Conservation (phyloP, 805 yeast genomes). For the Nakazawaea ernobii region DNA sequence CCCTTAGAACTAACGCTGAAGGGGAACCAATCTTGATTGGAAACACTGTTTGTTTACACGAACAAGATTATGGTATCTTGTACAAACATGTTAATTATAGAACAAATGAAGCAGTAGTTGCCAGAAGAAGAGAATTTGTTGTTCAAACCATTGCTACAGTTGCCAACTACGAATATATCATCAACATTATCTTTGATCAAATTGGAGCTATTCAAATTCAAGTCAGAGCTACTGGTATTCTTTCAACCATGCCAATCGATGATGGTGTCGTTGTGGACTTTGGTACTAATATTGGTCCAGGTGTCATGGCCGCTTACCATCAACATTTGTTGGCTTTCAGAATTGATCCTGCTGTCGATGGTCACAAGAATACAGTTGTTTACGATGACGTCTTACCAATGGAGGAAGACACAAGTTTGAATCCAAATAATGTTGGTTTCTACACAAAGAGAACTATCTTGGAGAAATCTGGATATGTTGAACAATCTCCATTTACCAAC, state of each 20-base stretch:
- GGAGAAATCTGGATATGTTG: constrained; percentile 67
- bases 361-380: constrained; percentile 69
- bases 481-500: constrained; percentile 70
- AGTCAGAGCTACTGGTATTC: constrained; percentile 81
- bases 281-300: constrained; percentile 77
- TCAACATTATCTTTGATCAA: constrained; percentile 67
- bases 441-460: constrained; percentile 55
- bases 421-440: constrained; percentile 70
- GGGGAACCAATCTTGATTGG: constrained; percentile 63
- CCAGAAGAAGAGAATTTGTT: constrained; percentile 74
- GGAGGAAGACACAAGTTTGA: constrained; percentile 45
- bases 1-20: constrained; percentile 44
- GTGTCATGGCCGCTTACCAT: constrained; percentile 79
- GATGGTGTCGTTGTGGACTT: constrained; percentile 56
- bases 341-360: constrained; percentile 79
- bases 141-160: constrained; percentile 81
- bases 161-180: constrained; percentile 76
- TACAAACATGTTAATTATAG: constrained; percentile 80
- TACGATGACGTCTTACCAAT: constrained; percentile 66
- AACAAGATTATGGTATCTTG: constrained; percentile 70
- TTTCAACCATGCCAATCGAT: constrained; percentile 80
- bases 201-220: constrained; percentile 76
- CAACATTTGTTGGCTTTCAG: constrained; percentile 77
- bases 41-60: constrained; percentile 75
- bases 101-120: constrained; percentile 60